Evolutionary conservation across 2,329 filamentous ascomycete species (phyloP).

Genomic region (Phialophora verrucosa): DNA sequence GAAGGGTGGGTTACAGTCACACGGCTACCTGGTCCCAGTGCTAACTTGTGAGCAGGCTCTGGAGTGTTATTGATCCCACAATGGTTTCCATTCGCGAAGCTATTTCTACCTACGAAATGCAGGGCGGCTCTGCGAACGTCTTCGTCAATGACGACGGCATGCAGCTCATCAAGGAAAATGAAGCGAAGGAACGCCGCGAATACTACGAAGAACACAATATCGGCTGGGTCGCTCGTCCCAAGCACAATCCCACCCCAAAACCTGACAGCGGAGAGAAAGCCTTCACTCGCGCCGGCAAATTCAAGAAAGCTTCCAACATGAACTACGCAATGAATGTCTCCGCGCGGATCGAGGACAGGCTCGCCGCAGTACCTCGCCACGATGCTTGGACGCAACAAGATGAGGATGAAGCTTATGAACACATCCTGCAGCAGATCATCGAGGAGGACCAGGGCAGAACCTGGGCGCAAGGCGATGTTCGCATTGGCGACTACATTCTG

Average conservation of each 20-base stretch:
- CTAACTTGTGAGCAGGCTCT: slow-evolving; percentile 47
- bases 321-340: slow-evolving; percentile 70
- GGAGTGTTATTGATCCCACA: slow-evolving; percentile 65
- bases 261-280: slow-evolving; percentile 26
- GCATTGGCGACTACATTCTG: slow-evolving; percentile 78
- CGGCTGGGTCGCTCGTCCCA: slow-evolving; percentile 57
- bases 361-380: slow-evolving; percentile 43
- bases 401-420: slow-evolving; percentile 56
- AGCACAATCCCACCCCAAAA: slow-evolving; percentile 55
- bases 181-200: slow-evolving; percentile 51
- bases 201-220: slow-evolving; percentile 59
- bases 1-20: slow-evolving; percentile 61
- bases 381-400: slow-evolving; percentile 43
- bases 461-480: slow-evolving; percentile 81
- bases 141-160: slow-evolving; percentile 51
- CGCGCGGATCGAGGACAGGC: slow-evolving; percentile 65
- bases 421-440: slow-evolving; percentile 57
- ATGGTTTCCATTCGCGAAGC: slow-evolving; percentile 63
- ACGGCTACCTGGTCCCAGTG: neutral
- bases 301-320: slow-evolving; percentile 79
- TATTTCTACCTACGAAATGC: slow-evolving; percentile 64
- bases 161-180: slow-evolving; percentile 49
- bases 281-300: slow-evolving; percentile 62
- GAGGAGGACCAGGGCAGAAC: slow-evolving; percentile 60
- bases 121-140: slow-evolving; percentile 49